These are phyloP conservation scores for Lagenaria siceraria DNA, from an alignment of 306 rosid genomes.

Conservation along the genomic window DNA sequence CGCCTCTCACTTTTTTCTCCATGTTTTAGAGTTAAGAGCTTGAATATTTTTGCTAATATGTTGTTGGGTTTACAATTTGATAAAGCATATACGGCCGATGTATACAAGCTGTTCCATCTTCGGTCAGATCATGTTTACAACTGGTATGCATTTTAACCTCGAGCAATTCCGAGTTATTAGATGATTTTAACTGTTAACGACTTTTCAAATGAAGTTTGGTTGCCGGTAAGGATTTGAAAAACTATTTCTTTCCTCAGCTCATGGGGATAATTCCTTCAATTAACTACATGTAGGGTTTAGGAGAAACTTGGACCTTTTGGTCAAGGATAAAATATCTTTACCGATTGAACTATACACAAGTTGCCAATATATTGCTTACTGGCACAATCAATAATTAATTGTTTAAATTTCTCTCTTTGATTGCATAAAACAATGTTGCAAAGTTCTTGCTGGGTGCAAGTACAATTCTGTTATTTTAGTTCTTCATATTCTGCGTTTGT, in stretches of 20 bases:
- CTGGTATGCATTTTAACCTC: slow-evolving; percentile 12
- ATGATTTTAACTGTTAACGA: neutral
- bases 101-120: slow-evolving; percentile 22
- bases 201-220: neutral
- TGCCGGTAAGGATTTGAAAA: neutral
- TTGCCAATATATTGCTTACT: neutral
- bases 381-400: neutral
- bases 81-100: slow-evolving; percentile 24
- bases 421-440: neutral
- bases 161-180: neutral
- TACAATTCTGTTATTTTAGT: neutral
- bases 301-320: too few species aligned
- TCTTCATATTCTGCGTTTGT: neutral
- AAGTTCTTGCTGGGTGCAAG: neutral
- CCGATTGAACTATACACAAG: neutral
- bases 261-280: neutral
- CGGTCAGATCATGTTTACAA: slow-evolving; percentile 15
- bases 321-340: too few species aligned
- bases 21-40: neutral
- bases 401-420: neutral
- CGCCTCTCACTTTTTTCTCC: neutral
- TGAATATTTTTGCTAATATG: neutral
- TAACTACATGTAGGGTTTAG: too few species aligned
- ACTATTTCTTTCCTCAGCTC: neutral
- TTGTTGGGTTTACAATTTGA: neutral